A percentile compares a stretch with the other conserved stretches of the same genome.
Conservation (phyloP, 163 green algal genomes). For the Prototheca wickerhamii region DNA sequence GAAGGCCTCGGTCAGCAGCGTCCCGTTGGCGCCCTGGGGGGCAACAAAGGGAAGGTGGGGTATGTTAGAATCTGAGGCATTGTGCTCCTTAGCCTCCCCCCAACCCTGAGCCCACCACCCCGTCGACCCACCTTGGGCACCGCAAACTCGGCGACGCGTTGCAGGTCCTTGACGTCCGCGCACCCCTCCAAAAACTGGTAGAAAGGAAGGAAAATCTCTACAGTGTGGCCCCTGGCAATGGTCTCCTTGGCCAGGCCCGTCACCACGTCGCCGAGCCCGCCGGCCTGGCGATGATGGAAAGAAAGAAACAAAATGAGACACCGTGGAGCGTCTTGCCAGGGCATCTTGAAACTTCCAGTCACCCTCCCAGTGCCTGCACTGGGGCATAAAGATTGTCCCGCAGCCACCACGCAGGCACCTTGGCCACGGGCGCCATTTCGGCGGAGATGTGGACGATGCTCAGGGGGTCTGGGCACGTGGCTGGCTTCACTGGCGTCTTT, state of each 20-base stretch:
- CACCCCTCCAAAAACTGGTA: constrained; percentile 69
- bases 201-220: constrained; percentile 71
- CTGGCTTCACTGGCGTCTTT: neutral
- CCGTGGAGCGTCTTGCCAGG: too few species aligned
- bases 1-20: constrained; percentile 41
- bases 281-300: constrained; percentile 46
- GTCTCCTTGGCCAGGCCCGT: constrained; percentile 67
- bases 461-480: constrained; percentile 16
- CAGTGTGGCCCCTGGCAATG: constrained; percentile 49
- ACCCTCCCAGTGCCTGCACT: too few species aligned
- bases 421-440: constrained; percentile 85
- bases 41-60: neutral
- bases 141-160: constrained; percentile 62
- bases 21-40: constrained; percentile 19
- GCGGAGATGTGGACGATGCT: constrained; percentile 81
- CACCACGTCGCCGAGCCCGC: constrained; percentile 83
- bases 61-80: too few species aligned
- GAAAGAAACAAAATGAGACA: too few species aligned
- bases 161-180: constrained; percentile 36
- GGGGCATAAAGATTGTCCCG: too few species aligned
- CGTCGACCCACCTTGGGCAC: constrained; percentile 51
- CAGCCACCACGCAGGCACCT: constrained; percentile 34
- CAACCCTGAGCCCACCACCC: neutral
- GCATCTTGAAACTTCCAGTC: too few species aligned
- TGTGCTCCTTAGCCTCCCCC: neutral